These are phyloP conservation scores for Cryptococcus sp. DNA, from an alignment of 1,284 basidiomycete species.

Conservation along the genomic window DNA sequence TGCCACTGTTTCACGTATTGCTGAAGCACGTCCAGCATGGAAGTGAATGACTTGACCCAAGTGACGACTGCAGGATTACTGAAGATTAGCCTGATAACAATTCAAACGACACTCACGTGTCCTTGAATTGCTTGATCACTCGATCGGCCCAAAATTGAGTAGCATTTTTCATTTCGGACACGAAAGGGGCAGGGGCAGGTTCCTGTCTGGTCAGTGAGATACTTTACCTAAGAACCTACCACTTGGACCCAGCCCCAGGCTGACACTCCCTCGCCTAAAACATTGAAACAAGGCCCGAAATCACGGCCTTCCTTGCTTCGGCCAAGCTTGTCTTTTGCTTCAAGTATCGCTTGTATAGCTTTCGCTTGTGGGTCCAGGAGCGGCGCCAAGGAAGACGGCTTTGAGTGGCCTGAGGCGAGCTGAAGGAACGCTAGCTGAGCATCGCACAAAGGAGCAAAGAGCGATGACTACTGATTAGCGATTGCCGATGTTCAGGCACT, in stretches of 20 bases:
- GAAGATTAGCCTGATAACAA: constrained; percentile 5
- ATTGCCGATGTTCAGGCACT: constrained; percentile 37
- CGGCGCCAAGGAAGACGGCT: constrained; percentile 64
- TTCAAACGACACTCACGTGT: constrained; percentile 64
- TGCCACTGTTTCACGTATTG: constrained; percentile 87
- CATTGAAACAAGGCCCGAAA: constrained; percentile 78
- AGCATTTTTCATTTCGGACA: constrained; percentile 85
- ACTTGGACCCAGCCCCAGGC: constrained; percentile 91
- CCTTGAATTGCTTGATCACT: constrained; percentile 90
- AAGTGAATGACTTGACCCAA: constrained; percentile 78
- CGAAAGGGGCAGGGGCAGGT: constrained; percentile 77
- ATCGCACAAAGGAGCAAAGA: constrained; percentile 70
- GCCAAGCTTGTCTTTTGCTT: constrained; percentile 75
- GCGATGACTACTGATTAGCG: constrained; percentile 60
- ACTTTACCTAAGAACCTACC: constrained; percentile 55
- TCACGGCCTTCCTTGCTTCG: constrained; percentile 71
- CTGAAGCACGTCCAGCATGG: constrained; percentile 73
- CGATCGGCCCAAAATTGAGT: constrained; percentile 88
- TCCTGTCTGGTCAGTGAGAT: constrained; percentile 57
- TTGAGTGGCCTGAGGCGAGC: constrained; percentile 71
- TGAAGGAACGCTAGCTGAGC: constrained; percentile 71
- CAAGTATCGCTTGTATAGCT: constrained; percentile 73
- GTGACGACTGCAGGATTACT: constrained; percentile 87
- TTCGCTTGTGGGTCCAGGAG: constrained; percentile 73
- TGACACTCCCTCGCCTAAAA: constrained; percentile 78